Percentiles rank a stretch among this genome's conserved stretches.
phyloP scores from a whole-genome alignment of 352 stramenopile genomes.

The Phytophthora nicotianae region DNA sequence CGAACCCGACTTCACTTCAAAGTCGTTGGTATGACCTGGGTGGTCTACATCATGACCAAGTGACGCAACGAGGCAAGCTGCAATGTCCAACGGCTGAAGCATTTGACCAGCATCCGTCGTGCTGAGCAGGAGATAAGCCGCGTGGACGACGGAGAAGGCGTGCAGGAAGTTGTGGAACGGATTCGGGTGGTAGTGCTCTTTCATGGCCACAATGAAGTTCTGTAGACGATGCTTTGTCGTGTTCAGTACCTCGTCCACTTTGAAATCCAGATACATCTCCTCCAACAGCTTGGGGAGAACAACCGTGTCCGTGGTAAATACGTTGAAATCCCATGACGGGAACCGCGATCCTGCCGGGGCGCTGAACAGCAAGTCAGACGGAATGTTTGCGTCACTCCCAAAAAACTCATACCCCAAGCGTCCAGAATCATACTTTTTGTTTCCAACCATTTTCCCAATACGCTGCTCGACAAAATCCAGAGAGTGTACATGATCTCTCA shows the following conservation, averaged over 20 bases:
- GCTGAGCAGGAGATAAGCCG: constrained; percentile 82
- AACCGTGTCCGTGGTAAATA: constrained; percentile 66
- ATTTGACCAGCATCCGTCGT: constrained; percentile 69
- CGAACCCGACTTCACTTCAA: constrained; percentile 82
- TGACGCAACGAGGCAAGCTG: constrained; percentile 82
- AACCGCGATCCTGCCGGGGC: constrained; percentile 37
- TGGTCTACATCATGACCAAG: constrained; percentile 93
- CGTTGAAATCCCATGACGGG: constrained; percentile 81
- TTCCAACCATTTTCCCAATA: constrained; percentile 18
- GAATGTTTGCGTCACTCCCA: constrained; percentile 13
- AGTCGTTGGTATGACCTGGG: constrained; percentile 90
- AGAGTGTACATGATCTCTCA: constrained; percentile 3
- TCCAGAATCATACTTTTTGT: constrained; percentile 31
- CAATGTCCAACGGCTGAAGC: constrained; percentile 85
- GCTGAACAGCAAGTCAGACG: constrained; percentile 30
- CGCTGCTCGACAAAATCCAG: constrained; percentile 23
- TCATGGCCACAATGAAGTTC: constrained; percentile 84
- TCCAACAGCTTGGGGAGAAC: constrained; percentile 60
- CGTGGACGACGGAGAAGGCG: constrained; percentile 88
- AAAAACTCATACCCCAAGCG: constrained; percentile 41
- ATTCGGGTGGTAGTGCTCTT: constrained; percentile 87
- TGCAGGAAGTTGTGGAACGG: constrained; percentile 94
- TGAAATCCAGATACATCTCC: constrained; percentile 82
- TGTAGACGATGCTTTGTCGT: constrained; percentile 62
- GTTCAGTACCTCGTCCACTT: constrained; percentile 64